Evolutionary conservation across 352 stramenopile genomes (phyloP).

Genomic region (Phytophthora ohioensis): DNA sequence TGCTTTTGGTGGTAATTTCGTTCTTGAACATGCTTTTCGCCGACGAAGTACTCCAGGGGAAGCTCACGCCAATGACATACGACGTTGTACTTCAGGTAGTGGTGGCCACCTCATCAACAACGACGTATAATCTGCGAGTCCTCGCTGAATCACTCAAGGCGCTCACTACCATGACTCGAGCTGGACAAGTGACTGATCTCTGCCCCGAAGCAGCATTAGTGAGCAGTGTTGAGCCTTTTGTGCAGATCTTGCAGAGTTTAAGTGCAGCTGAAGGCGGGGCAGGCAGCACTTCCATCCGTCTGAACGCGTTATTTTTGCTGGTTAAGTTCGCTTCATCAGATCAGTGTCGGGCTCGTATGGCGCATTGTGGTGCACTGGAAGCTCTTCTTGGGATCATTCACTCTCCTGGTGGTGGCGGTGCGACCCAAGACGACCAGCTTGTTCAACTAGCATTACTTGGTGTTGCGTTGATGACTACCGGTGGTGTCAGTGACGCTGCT

Average conservation of each 20-base stretch:
- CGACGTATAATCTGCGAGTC: constrained; percentile 35
- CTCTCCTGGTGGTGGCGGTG: constrained; percentile 12
- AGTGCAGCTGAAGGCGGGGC: constrained; percentile 6
- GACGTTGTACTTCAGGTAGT: constrained; percentile 68
- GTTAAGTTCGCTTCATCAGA: constrained; percentile 69
- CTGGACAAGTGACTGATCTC: constrained; percentile 33
- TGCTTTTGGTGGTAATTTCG: constrained; percentile 50
- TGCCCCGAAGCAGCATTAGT: constrained; percentile 49
- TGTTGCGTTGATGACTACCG: constrained; percentile 64
- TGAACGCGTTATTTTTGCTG: constrained; percentile 71
- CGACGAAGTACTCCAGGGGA: constrained; percentile 60
- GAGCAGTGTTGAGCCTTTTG: constrained; percentile 55
- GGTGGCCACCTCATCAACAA: constrained; percentile 28
- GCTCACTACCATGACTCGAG: constrained; percentile 59
- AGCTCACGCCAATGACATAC: constrained; percentile 68
- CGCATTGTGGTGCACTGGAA: constrained; percentile 51
- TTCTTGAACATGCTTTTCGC: constrained; percentile 61
- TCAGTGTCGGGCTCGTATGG: constrained; percentile 54
- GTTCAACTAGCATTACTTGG: constrained; percentile 71
- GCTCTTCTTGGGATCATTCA: constrained; percentile 43
- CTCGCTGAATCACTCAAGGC: constrained; percentile 60
- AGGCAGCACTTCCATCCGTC: constrained; percentile 43
- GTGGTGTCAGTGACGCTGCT: constrained; percentile 45
- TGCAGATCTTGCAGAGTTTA: constrained; percentile 45
- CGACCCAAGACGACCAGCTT: constrained; percentile 59